Evolutionary conservation across 139 green algal species (phyloP), one percentile per base, ranked within the genome.

Genomic region (Chlorella sorokiniana): DNA sequence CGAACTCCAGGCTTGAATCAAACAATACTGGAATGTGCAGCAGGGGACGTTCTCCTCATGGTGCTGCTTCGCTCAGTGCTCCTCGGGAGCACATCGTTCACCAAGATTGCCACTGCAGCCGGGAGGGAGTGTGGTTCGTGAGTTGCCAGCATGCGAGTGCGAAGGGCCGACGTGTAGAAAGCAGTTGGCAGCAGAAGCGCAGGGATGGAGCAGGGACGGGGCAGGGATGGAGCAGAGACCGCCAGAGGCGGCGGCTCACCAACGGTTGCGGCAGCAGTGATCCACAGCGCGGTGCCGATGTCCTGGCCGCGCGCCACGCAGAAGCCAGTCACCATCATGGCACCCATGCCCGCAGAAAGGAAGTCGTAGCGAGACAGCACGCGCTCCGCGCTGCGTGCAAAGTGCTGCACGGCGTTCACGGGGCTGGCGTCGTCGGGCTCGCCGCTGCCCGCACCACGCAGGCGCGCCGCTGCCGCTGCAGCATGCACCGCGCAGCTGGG

Each of bases 301-400:
- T 90, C 86, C 81, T 94, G 91, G 18, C 91, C 91, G 1, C 83
- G 64, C 0, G 59, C 54, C 1, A 92, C 89, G 56, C 86, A 94
- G 62, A 87, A 93, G 41, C 69, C 71, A 11, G 91, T 94, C 7
- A 94, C 91, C 2, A 71, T 29, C 33, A 94, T 45, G 0, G 87
- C 89, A 1, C 91, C 91, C 4, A 89, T 37, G 14, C 85, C 87
- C 0, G 91, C 86, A 6, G 83, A 89, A 7, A 93, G 25, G 2
- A 94, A 81, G 37, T 93, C 90, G 63, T 93, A 92, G 33, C 87
- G 77, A 63, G 86, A 72, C 20, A 78, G 29, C 38, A 81, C 54
- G 29, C 35, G 51, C 73, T 79, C 73, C 14, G 73, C 73, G 27
- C 29, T 41, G 54, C 73, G 52, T 10, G 52, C 54, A 38, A 79